Conservation (phyloP, 331 rosid genomes). For the Malus hybrid region DNA sequence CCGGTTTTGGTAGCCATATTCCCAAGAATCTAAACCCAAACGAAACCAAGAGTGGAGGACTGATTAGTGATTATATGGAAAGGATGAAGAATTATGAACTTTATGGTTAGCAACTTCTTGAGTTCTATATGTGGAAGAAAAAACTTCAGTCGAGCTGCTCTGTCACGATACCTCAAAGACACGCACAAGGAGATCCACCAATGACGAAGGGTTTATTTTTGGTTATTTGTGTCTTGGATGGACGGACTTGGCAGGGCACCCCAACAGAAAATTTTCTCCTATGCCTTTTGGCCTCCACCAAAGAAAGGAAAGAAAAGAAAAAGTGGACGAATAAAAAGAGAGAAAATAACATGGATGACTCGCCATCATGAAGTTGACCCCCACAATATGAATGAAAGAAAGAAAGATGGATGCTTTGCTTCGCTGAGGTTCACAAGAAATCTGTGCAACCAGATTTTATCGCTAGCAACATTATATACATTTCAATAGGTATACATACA, state of each 20-base stretch:
- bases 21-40: neutral
- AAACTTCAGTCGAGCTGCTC: no score
- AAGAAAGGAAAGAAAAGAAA: neutral
- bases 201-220: no score
- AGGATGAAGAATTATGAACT: neutral
- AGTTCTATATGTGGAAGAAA: neutral
- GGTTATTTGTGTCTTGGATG: no score
- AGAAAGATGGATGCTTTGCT: neutral
- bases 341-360: neutral
- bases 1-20: neutral
- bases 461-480: neutral
- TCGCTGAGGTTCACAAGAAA: constrained; percentile 5
- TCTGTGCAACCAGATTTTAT: neutral
- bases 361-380: constrained; percentile 15
- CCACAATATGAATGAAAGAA: neutral
- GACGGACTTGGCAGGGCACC: no score
- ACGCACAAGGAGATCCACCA: no score
- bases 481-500: no score
- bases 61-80: neutral
- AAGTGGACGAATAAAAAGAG: neutral
- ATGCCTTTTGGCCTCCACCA: neutral
- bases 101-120: neutral
- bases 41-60: neutral
- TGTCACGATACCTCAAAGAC: no score
- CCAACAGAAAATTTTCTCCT: no score